Percentiles rank a stretch among this genome's conserved stretches.
Conservation (phyloP, 345 rosid genomes). For the Eucalyptus tenuipes region DNA sequence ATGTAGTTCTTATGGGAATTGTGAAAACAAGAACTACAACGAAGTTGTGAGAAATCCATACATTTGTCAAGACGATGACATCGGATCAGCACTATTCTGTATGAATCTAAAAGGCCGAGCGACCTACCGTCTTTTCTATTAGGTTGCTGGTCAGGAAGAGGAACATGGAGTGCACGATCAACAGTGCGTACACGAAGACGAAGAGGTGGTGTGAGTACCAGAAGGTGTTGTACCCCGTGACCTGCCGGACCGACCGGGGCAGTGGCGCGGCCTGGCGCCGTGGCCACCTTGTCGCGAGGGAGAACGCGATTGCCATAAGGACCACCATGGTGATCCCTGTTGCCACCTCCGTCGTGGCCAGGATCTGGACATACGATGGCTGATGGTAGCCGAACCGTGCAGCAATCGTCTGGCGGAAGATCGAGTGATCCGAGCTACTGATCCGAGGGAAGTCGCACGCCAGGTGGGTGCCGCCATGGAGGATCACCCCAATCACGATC, state of each 20-base stretch:
- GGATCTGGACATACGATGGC: constrained; percentile 28
- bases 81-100: neutral
- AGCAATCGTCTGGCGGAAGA: constrained; percentile 28
- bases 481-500: constrained; percentile 36
- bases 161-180: constrained; percentile 49
- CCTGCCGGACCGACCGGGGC: constrained; percentile 27
- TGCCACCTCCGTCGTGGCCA: constrained; percentile 35
- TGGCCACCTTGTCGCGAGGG: constrained; percentile 47
- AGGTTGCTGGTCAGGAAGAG: constrained; percentile 31
- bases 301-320: constrained; percentile 34
- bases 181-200: constrained; percentile 32
- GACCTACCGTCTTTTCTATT: constrained; percentile 32
- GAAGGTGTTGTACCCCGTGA: constrained; percentile 41
- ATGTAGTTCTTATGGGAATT: neutral
- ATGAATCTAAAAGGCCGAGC: neutral
- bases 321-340: constrained; percentile 46
- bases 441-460: constrained; percentile 50
- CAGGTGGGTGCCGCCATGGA: constrained; percentile 53
- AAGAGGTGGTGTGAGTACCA: constrained; percentile 61
- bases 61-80: neutral
- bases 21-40: neutral
- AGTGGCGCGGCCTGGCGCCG: constrained; percentile 21
- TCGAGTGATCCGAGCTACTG: constrained; percentile 10
- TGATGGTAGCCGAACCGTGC: constrained; percentile 31
- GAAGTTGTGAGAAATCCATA: neutral